phyloP scores from a whole-genome alignment of 257 asterid species.

The Orobanche coerulescens region DNA sequence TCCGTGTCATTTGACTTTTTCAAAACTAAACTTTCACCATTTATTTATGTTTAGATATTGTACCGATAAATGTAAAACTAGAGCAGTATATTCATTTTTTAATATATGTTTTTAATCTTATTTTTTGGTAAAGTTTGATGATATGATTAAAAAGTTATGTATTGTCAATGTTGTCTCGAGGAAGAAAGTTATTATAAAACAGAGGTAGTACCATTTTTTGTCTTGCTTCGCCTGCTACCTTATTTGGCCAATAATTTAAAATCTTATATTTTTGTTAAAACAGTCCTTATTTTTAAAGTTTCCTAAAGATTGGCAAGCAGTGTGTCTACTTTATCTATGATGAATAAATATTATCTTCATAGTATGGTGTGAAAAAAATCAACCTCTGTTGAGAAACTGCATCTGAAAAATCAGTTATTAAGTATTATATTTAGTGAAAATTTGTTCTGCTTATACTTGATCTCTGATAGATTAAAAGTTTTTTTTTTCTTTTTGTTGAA shows the following conservation, averaged over 20 bases:
- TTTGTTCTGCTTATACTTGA: not conserved
- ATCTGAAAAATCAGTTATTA: not conserved
- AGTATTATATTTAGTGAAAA: not conserved
- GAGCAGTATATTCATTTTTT: too few species aligned
- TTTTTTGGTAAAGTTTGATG: too few species aligned
- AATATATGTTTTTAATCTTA: too few species aligned
- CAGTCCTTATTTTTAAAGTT: not conserved
- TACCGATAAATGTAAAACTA: too few species aligned
- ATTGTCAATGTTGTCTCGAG: too few species aligned
- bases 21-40: too few species aligned
- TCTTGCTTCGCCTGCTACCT: not conserved
- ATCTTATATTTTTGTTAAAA: not conserved
- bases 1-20: too few species aligned
- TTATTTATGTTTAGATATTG: too few species aligned
- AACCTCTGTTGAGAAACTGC: not conserved
- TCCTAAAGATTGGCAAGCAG: not conserved
- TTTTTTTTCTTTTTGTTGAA: not conserved
- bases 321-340: not conserved
- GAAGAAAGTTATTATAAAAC: too few species aligned
- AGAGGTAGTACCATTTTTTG: too few species aligned
- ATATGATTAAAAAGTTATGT: too few species aligned
- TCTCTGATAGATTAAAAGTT: not conserved
- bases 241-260: not conserved
- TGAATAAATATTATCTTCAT: not conserved
- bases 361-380: not conserved